A percentile compares a stretch with the other conserved stretches of the same genome.
Evolutionary conservation across 2,329 filamentous ascomycete genomes (phyloP).

Genomic region (Didymella arachidicola): DNA sequence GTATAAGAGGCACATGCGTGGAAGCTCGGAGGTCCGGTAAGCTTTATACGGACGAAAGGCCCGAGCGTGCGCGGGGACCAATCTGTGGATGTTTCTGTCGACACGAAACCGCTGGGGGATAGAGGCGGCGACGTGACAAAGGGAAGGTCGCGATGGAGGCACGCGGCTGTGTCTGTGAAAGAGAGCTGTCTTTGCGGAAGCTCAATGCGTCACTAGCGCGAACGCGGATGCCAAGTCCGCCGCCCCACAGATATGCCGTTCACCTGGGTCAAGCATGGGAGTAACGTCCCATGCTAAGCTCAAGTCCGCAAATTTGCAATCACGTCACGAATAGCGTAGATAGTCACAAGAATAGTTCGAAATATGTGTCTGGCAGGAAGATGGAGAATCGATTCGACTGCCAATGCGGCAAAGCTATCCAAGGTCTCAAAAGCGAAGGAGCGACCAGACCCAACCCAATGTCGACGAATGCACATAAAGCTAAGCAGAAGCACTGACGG

Average conservation of each 20-base stretch:
- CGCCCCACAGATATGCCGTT: neutral
- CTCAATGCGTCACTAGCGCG: constrained; percentile 23
- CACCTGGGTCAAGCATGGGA: neutral
- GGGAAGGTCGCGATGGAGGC: constrained; percentile 23
- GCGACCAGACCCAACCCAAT: constrained; percentile 38
- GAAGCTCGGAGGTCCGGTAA: constrained; percentile 16
- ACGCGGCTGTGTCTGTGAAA: constrained; percentile 28
- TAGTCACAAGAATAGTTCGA: neutral
- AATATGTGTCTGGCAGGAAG: constrained; percentile 6
- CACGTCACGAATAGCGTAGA: neutral
- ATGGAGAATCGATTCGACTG: constrained; percentile 17
- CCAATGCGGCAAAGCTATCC: constrained; percentile 11
- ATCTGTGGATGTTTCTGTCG: neutral
- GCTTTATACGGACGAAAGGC: neutral
- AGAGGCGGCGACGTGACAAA: constrained; percentile 23
- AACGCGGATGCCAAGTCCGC: constrained; percentile 10
- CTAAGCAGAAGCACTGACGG: constrained; percentile 54
- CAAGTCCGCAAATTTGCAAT: neutral
- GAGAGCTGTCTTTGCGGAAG: constrained; percentile 24
- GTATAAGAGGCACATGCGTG: constrained; percentile 42
- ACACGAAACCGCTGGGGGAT: constrained; percentile 16
- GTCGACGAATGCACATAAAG: neutral
- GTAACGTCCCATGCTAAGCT: neutral
- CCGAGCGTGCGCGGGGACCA: neutral
- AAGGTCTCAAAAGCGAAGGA: constrained; percentile 41